phyloP scores from a whole-genome alignment of 2,329 filamentous ascomycete species.

The Fusarium vanettenii region DNA sequence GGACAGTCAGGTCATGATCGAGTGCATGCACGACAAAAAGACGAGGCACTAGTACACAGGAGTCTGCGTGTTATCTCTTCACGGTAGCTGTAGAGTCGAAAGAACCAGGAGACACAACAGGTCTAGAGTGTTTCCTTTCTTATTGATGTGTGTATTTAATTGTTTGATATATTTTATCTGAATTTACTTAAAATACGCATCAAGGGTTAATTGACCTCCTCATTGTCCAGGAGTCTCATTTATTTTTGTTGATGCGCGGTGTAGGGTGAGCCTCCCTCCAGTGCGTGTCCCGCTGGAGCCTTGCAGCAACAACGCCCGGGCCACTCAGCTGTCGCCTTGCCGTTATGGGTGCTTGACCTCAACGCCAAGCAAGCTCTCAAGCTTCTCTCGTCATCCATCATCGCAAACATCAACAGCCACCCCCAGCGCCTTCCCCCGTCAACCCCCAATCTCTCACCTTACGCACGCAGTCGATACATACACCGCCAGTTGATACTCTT shows the following conservation, averaged over 20 bases:
- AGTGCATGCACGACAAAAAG: not conserved
- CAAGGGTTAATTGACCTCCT: not conserved
- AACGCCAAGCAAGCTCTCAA: constrained; percentile 38
- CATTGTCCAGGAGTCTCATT: not conserved
- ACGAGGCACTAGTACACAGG: not conserved
- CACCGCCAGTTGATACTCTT: constrained; percentile 9
- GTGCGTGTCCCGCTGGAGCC: constrained; percentile 49
- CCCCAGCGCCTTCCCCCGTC: not conserved
- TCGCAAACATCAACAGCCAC: constrained; percentile 23
- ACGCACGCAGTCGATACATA: constrained; percentile 25
- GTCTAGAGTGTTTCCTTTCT: not conserved
- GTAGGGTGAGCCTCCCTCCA: constrained; percentile 19
- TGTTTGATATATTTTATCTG: not conserved
- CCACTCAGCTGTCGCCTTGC: constrained; percentile 39
- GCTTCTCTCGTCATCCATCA: constrained; percentile 43
- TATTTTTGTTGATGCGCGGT: not conserved
- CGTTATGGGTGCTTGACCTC: constrained; percentile 34
- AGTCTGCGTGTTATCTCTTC: not conserved
- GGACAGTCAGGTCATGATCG: not conserved
- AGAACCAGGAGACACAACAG: not conserved
- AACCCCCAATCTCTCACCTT: not conserved
- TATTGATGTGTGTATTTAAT: too few relatives aligned
- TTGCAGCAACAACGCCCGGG: constrained; percentile 37
- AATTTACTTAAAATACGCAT: not conserved
- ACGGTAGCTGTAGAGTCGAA: not conserved